Percentiles rank a stretch among this genome's conserved stretches.
phyloP scores from a whole-genome alignment of 2,329 filamentous ascomycete species.

The Aspergillus intermedius region DNA sequence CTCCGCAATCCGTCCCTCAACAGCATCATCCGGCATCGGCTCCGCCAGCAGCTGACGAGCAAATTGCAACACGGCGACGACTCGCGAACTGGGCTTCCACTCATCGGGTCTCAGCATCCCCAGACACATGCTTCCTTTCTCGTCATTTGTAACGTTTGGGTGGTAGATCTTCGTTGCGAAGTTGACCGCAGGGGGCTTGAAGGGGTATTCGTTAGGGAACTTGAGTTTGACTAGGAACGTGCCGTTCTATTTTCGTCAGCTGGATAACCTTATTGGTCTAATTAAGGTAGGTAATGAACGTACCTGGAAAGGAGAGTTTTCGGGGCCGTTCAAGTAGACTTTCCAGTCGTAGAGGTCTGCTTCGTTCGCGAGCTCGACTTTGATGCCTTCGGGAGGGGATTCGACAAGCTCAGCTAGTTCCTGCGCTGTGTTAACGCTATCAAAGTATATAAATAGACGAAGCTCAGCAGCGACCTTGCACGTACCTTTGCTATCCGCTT shows the following conservation, averaged over 20 bases:
- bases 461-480: background rate
- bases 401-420: conserved; percentile 55
- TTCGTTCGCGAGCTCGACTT: conserved; percentile 54
- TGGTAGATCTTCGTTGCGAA: conserved; percentile 93
- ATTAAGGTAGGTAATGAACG: conserved; percentile 15
- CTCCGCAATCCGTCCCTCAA: conserved; percentile 79
- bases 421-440: conserved; percentile 31
- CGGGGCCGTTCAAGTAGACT: conserved; percentile 59
- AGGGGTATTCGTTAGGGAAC: conserved; percentile 77
- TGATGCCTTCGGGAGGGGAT: conserved; percentile 52
- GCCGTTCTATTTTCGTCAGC: conserved; percentile 50
- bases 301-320: conserved; percentile 60
- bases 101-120: conserved; percentile 74
- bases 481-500: conserved; percentile 44
- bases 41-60: conserved; percentile 67
- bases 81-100: conserved; percentile 84
- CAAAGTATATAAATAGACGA: background rate
- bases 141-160: conserved; percentile 87
- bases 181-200: conserved; percentile 73
- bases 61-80: conserved; percentile 69
- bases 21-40: conserved; percentile 82
- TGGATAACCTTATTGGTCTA: background rate
- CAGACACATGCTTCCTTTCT: conserved; percentile 77
- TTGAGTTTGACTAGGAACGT: conserved; percentile 65
- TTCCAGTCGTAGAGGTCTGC: conserved; percentile 63